These are phyloP conservation scores for Quercus variabilis DNA, from an alignment of 306 rosid genomes.

Conservation along the genomic window DNA sequence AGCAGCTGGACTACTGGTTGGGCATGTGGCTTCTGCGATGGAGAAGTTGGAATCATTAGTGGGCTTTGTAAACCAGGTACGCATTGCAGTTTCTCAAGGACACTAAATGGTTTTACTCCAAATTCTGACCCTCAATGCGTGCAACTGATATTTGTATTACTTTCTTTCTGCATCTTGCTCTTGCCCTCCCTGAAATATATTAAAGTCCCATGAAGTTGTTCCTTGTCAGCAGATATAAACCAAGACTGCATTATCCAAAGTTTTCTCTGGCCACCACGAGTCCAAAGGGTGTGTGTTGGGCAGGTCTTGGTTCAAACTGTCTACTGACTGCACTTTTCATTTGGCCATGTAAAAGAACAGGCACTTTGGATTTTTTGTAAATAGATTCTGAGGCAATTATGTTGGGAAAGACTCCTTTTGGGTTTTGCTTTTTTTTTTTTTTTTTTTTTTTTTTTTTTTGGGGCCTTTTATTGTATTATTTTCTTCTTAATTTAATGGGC, in stretches of 20 bases:
- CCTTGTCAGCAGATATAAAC: neutral
- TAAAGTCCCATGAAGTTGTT: neutral
- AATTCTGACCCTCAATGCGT: neutral
- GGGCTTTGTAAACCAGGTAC: conserved; percentile 76
- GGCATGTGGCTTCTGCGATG: conserved; percentile 64
- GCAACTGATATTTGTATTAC: neutral
- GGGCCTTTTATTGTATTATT: neutral
- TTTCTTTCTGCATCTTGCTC: neutral
- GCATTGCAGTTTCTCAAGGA: neutral
- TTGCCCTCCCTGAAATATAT: neutral
- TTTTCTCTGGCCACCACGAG: too few species aligned
- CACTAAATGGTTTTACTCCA: neutral
- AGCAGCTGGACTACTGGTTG: conserved; percentile 49
- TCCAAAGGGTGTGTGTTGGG: too few species aligned
- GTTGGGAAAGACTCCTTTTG: neutral
- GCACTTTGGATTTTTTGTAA: neutral
- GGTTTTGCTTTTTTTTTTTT: neutral
- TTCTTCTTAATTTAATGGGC: neutral
- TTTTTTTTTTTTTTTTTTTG: neutral
- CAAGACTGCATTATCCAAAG: neutral
- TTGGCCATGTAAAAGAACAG: neutral
- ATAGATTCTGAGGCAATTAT: neutral
- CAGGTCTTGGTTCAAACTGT: neutral
- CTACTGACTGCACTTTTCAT: neutral
- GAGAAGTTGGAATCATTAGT: conserved; percentile 70